Conservation (phyloP, 768 basidiomycete genomes). For the Lyophyllum atratum region DNA sequence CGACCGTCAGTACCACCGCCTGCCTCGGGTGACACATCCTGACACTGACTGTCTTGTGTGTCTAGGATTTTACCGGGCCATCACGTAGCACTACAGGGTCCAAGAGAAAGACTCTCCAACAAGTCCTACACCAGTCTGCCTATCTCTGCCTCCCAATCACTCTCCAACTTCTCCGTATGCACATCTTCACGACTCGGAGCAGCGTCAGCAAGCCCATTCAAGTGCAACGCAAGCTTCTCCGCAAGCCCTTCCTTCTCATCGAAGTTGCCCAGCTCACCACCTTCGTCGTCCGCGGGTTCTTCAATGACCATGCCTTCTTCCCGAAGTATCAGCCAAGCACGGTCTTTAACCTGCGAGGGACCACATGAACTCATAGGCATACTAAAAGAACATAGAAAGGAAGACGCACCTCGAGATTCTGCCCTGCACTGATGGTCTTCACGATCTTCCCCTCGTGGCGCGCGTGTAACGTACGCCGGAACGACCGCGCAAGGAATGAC, state of each 20-base stretch:
- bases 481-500: slow-evolving; percentile 77
- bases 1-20: too few species aligned
- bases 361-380: not conserved
- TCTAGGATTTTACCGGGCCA: too few species aligned
- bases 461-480: slow-evolving; percentile 73
- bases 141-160: not conserved
- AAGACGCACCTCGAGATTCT: slow-evolving; percentile 66
- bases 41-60: too few species aligned
- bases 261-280: slow-evolving; percentile 35
- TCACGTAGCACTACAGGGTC: too few species aligned
- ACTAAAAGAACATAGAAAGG: not conserved
- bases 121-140: too few species aligned
- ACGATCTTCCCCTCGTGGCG: slow-evolving; percentile 73
- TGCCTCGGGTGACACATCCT: too few species aligned
- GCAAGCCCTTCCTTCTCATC: slow-evolving; percentile 46
- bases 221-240: slow-evolving; percentile 38
- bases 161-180: slow-evolving; percentile 3
- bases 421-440: slow-evolving; percentile 75
- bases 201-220: slow-evolving; percentile 13
- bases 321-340: slow-evolving; percentile 54
- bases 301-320: slow-evolving; percentile 71
- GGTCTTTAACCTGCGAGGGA: slow-evolving; percentile 51
- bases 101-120: too few species aligned
- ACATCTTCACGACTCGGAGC: not conserved
- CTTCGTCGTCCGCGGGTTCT: slow-evolving; percentile 52